Conservation (phyloP, 352 stramenopile genomes). For the Globisporangium irregulare region DNA sequence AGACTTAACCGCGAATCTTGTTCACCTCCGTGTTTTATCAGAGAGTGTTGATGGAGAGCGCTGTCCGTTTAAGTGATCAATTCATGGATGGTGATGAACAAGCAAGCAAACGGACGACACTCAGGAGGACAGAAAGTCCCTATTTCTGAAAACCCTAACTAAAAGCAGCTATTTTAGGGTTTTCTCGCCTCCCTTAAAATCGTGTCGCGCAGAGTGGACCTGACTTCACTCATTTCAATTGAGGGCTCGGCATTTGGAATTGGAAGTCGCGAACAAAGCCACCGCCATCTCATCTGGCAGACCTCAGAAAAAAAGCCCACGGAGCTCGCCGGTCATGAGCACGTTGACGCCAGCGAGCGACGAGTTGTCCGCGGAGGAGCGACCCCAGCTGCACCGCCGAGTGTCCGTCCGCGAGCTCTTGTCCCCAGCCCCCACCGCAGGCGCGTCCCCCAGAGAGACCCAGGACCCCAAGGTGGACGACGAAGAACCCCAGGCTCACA, state of each 20-base stretch:
- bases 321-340: not conserved
- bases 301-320: slow-evolving; percentile 1
- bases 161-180: not conserved
- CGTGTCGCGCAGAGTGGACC: not conserved
- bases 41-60: not conserved
- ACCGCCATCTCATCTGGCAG: not conserved
- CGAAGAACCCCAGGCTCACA: not conserved
- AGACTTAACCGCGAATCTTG: not conserved
- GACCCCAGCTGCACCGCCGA: slow-evolving; percentile 19
- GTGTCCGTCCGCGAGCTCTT: slow-evolving; percentile 16
- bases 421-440: not conserved
- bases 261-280: slow-evolving; percentile 3
- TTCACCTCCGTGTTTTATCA: not conserved
- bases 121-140: not conserved
- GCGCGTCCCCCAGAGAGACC: slow-evolving; percentile 2
- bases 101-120: not conserved
- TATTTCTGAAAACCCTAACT: not conserved
- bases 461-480: not conserved
- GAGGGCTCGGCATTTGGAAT: not conserved
- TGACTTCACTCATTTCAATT: slow-evolving; percentile 1
- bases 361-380: slow-evolving; percentile 5
- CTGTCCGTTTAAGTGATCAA: not conserved
- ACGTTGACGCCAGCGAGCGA: not conserved
- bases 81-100: not conserved
- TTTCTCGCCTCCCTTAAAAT: not conserved